phyloP scores from a whole-genome alignment of 805 yeast species.

The Alloascoidea africana region DNA sequence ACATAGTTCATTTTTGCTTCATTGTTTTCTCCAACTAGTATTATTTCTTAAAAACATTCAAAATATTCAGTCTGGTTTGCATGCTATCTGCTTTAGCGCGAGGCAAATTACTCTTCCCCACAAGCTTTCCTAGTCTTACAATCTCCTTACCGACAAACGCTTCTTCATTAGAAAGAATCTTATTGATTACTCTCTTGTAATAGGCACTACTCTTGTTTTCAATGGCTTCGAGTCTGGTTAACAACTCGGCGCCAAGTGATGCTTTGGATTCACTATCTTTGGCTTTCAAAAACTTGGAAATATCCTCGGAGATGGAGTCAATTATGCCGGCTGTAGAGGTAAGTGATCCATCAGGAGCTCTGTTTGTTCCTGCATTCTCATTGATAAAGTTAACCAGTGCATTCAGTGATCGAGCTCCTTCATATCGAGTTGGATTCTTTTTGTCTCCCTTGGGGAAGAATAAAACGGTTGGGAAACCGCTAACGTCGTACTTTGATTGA shows the following conservation, averaged over 20 bases:
- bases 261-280: not conserved
- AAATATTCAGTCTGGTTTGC: slow-evolving; percentile 33
- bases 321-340: slow-evolving; percentile 25
- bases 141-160: slow-evolving; percentile 30
- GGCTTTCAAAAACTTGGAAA: slow-evolving; percentile 12
- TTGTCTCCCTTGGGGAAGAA: slow-evolving; percentile 31
- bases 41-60: slow-evolving; percentile 17
- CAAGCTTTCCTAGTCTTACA: slow-evolving; percentile 26
- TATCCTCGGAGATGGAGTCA: slow-evolving; percentile 17
- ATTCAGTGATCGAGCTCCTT: slow-evolving; percentile 50
- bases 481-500: slow-evolving; percentile 24
- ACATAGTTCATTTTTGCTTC: too few species aligned
- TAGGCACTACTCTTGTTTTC: not conserved
- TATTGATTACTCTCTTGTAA: not conserved
- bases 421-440: slow-evolving; percentile 32
- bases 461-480: slow-evolving; percentile 39
- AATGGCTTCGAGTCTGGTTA: not conserved
- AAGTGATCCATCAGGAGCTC: slow-evolving; percentile 27
- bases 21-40: too few species aligned
- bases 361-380: slow-evolving; percentile 26
- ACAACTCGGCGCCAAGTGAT: not conserved
- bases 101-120: slow-evolving; percentile 21
- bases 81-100: slow-evolving; percentile 33
- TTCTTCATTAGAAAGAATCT: not conserved
- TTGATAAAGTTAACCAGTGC: slow-evolving; percentile 55